Conservation (phyloP, 805 yeast genomes). For the Candida piceae region DNA sequence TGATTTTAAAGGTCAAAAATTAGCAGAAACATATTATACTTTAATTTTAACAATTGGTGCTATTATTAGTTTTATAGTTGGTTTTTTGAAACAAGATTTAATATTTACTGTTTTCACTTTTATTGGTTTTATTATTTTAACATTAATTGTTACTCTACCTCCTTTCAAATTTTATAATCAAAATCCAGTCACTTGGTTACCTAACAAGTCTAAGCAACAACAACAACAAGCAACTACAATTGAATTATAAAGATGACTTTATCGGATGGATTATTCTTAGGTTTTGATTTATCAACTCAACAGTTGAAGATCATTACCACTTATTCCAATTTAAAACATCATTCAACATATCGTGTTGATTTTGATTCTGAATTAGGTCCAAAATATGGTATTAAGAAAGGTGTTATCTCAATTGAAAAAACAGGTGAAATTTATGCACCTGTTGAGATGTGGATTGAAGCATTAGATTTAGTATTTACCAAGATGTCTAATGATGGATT, state of each 20-base stretch:
- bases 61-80: constrained; percentile 39
- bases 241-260: constrained; percentile 13
- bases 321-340: constrained; percentile 45
- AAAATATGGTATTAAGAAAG: constrained; percentile 62
- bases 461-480: constrained; percentile 59
- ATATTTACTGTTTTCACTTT: constrained; percentile 34
- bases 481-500: constrained; percentile 46
- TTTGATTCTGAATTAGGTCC: constrained; percentile 59
- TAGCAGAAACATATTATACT: constrained; percentile 31
- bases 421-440: constrained; percentile 70
- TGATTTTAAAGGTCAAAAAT: constrained; percentile 52
- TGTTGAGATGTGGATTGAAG: constrained; percentile 86
- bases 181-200: constrained; percentile 45
- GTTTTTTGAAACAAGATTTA: constrained; percentile 45
- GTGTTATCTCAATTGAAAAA: constrained; percentile 54
- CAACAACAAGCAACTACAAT: constrained; percentile 11
- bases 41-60: constrained; percentile 28
- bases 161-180: constrained; percentile 54
- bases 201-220: constrained; percentile 5
- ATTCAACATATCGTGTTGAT: constrained; percentile 58
- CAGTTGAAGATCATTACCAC: constrained; percentile 75
- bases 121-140: constrained; percentile 29
- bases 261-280: constrained; percentile 41
- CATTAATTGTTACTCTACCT: constrained; percentile 43
- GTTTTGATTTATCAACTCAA: constrained; percentile 87